A percentile compares a stretch with the other conserved stretches of the same genome.
These are phyloP conservation scores for Chytriomyces hyalinus DNA, from an alignment of 192 early-diverging fungal species.

Conservation along the genomic window DNA sequence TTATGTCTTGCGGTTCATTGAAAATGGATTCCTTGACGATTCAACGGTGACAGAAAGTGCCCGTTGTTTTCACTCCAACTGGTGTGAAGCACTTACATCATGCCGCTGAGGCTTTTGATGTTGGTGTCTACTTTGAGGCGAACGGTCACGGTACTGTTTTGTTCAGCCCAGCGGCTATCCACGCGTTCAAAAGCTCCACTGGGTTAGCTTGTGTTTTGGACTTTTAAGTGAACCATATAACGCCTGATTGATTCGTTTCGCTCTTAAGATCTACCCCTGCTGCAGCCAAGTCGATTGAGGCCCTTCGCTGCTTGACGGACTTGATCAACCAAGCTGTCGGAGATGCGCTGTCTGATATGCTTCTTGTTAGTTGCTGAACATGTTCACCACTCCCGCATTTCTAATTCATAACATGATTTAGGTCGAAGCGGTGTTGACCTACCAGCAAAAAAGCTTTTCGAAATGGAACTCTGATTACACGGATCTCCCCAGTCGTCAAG, in stretches of 20 bases:
- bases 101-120: slow-evolving; percentile 94
- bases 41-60: slow-evolving; percentile 69
- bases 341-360: slow-evolving; percentile 96
- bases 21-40: background rate
- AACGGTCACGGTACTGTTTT: slow-evolving; percentile 99
- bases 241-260: slow-evolving; percentile 2
- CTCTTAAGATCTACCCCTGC: slow-evolving; percentile 64
- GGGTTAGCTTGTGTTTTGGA: slow-evolving; percentile 50
- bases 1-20: background rate
- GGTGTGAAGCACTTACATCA: slow-evolving; percentile 99
- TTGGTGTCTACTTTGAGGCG: slow-evolving; percentile 99
- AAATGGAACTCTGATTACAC: slow-evolving; percentile 95
- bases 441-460: slow-evolving; percentile 77
- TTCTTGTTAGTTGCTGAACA: slow-evolving; percentile 57
- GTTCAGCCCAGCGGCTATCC: slow-evolving; percentile 81
- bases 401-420: background rate
- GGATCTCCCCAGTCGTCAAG: slow-evolving; percentile 91
- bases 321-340: slow-evolving; percentile 99
- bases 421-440: slow-evolving; percentile 89
- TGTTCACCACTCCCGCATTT: background rate
- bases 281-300: slow-evolving; percentile 76
- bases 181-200: slow-evolving; percentile 72
- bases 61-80: slow-evolving; percentile 93
- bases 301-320: slow-evolving; percentile 83
- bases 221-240: background rate